Percentiles rank a stretch among this genome's conserved stretches.
Conservation (phyloP, 2,329 filamentous ascomycete genomes). For the Calonectria crousiana region DNA sequence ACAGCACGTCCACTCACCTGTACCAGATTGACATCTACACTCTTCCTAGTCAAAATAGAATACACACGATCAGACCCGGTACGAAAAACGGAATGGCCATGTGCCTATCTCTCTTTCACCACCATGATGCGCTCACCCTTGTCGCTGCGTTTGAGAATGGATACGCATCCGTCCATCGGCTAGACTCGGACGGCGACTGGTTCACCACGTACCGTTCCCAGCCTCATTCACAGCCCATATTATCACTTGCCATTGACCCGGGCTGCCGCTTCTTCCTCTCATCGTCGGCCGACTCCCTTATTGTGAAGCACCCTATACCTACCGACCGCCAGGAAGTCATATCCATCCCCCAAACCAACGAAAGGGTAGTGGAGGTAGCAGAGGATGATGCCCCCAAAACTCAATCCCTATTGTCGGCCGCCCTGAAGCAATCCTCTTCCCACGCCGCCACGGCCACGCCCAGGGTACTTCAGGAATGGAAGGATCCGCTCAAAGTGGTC, state of each 20-base stretch:
- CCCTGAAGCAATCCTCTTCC: slow-evolving; percentile 23
- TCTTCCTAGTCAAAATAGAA: slow-evolving; percentile 79
- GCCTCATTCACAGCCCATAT: slow-evolving; percentile 82
- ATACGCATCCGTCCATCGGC: slow-evolving; percentile 73
- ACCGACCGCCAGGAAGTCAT: slow-evolving; percentile 41
- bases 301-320: slow-evolving; percentile 81
- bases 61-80: slow-evolving; percentile 66
- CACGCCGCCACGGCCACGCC: slow-evolving; percentile 14
- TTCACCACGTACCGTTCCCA: slow-evolving; percentile 71
- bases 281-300: slow-evolving; percentile 82
- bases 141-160: slow-evolving; percentile 90
- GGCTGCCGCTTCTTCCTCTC: slow-evolving; percentile 75
- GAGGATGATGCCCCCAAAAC: slow-evolving; percentile 28
- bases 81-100: slow-evolving; percentile 86
- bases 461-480: slow-evolving; percentile 46
- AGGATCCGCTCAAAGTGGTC: slow-evolving; percentile 67
- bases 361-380: slow-evolving; percentile 43
- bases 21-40: slow-evolving; percentile 82
- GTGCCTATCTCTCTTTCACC: slow-evolving; percentile 75
- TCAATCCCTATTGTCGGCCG: slow-evolving; percentile 43
- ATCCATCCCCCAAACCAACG: slow-evolving; percentile 31
- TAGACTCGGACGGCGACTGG: slow-evolving; percentile 59
- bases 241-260: slow-evolving; percentile 75
- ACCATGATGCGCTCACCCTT: slow-evolving; percentile 67
- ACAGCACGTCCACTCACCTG: slow-evolving; percentile 13